Evolutionary conservation across 2,329 filamentous ascomycete genomes (phyloP), one percentile per base, ranked within the genome.

Genomic region (Microdochium bolleyi): DNA sequence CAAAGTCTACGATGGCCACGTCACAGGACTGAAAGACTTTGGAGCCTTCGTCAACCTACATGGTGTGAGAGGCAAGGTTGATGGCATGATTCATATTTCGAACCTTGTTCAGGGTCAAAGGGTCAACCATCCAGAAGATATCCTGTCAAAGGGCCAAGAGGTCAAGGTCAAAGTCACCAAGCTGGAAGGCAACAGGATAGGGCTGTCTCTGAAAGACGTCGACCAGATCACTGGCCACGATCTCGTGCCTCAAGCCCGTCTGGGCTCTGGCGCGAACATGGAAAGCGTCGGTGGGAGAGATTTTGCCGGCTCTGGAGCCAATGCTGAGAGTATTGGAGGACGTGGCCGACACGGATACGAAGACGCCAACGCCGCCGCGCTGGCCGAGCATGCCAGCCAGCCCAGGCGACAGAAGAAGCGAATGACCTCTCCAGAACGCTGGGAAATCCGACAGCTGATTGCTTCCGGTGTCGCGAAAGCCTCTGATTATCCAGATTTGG

Each of bases 391-490:
- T 38, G 77, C 77, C 27, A 72, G 78, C 51, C 70, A 75, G 8
- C 77, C 75, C 1, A 73, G 77, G 58, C 80, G 77, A 48, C 86
- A 86, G 52, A 90, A 89, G 67, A 99, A 99, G 74, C 81, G 94
- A 51, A 86, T 97, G 85, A 97, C 92, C 0, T 96, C 92, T 14
- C 94, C 94, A 1, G 94, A 99, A 66, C 78, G 94, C 64, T 99
- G 94, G 92, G 94, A 99, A 67, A 96, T 99, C 57, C 84, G 92
- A 56, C 94, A 99, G 65, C 77, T 99, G 51, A 97, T 99, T 63
- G 91, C 92, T 3, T 96, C 94, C 3, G 94, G 95, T 48, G 92
- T 95, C 9, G 87, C 90, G 19, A 95, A 94, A 61, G 92, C 90
- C 0, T 88, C 89, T 0, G 92, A 97, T 61, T 96, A 96, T 65